Base-by-base conservation (phyloP, 768 basidiomycete genomes). In the Boletus vermiculosoides region DNA sequence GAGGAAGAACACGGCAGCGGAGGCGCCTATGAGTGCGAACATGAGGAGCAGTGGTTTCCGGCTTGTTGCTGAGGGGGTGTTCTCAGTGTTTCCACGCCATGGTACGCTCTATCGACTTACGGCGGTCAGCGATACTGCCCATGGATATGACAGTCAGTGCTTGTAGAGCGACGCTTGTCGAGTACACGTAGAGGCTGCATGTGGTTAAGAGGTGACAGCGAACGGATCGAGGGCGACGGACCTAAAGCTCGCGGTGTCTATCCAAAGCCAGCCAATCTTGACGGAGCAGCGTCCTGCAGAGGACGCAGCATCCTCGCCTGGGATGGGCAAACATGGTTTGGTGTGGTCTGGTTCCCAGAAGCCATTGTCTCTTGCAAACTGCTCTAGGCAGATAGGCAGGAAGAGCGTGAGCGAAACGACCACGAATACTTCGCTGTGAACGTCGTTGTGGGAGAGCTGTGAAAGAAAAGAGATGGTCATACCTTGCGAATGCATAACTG, bases 101-200 rank as follows among this genome's bases (percentile, higher is more conserved):
- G 8, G 22, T 31, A 23, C 8, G 20, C 20, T 23, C 9, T 5
- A 30, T n/a, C 0, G 20, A 78, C 90, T 56, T 63, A 95, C 94
- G 86, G 59, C 90, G 84, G 73, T 98, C 93, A 1, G 95, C 96
- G 54, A 96, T 86, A 16, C 85, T 85, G 8, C 93, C 92, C 80
- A 97, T 90, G 6, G 95, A 94, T 54, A 99, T 94, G 39, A 99
- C 94, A 0, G 88, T 92, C n/a, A 98, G 65, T 0, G 94, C 95
- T 69, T 98, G 95, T 0, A 96, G 72, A 0, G 88, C 88, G 1
- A 98, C 95, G 0, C 91, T 92, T 15, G 86, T 76, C 0, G 95
- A 97, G 71, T 93, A 90, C 31, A 88, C 82, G 67, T 96, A 94
- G 36, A 99, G 77, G 64, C 94, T 95, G 64, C 3, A 8, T 0